Evolutionary conservation across 2,329 filamentous ascomycete genomes (phyloP).

Genomic region (Fusarium citri): DNA sequence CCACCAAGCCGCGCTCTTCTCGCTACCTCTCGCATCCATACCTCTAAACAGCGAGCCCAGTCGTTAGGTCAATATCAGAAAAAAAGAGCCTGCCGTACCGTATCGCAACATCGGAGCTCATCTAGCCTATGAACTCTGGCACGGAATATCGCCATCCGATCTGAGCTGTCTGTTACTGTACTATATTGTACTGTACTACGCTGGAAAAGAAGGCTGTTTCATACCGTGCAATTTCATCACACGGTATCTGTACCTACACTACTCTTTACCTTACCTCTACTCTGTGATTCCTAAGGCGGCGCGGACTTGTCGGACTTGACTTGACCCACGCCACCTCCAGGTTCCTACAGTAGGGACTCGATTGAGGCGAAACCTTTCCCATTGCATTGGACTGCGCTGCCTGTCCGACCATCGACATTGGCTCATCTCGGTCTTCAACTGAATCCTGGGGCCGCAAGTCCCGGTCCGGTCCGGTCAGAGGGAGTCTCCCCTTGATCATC

Average conservation of each 20-base stretch:
- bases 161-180: background rate
- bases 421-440: conserved; percentile 13
- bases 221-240: conserved; percentile 7
- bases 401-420: conserved; percentile 9
- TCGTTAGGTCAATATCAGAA: background rate
- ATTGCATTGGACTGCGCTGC: background rate
- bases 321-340: conserved; percentile 29
- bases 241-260: background rate
- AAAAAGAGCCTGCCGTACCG: background rate
- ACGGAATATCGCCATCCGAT: background rate
- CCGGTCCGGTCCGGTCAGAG: conserved; percentile 23
- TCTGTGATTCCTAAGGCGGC: conserved; percentile 21
- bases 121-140: background rate
- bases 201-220: conserved; percentile 10
- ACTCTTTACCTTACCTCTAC: background rate
- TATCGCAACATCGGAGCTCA: conserved; percentile 9
- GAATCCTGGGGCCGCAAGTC: conserved; percentile 23
- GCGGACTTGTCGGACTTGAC: conserved; percentile 34
- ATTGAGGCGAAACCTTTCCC: conserved; percentile 23
- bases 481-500: conserved; percentile 3
- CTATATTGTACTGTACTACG: conserved; percentile 13
- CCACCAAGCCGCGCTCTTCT: conserved; percentile 8
- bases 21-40: background rate
- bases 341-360: conserved; percentile 4
- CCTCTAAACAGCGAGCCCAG: background rate